Evolutionary conservation across 768 basidiomycete genomes (phyloP), one percentile per base, ranked within the genome.

Genomic region (Saitozyma podzolica): DNA sequence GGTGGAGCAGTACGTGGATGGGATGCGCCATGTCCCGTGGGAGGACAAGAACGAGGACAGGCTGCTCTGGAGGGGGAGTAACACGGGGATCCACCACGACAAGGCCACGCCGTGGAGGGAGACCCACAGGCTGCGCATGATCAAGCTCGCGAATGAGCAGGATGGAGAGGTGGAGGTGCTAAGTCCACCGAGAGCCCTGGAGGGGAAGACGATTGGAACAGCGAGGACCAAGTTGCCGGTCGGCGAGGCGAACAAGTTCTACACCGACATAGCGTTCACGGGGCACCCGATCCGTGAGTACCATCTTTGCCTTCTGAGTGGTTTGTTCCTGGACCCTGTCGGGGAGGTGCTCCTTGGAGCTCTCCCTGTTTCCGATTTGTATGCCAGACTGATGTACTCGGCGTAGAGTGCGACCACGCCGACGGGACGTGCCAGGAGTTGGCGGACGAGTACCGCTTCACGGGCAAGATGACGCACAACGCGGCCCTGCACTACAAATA

Each of bases 41-140:
- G 65, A 63, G 11, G 63, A 74, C 42, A 74, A 73, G 54, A 64
- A 59, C 20, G 51, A 67, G 16, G 55, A 65, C 41, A 62, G 54
- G 40, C 51, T 78, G 17, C 54, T 79, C 19, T 80, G 79, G 79
- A 52, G 77, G 56, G 78, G 76, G 8, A 66, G 66, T 39, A 78
- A 79, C 50, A 78, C 78, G 6, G 76, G 79, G 40, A 63, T 63
- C 3, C 54, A 64, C 10, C 65, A 69, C 59, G 50, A 67, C 13
- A 48, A 39, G 2, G 40, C 58, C 1, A 73, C 64, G 8, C 64
- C 69, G 17, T 77, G 77, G 79, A 54, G 71, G n/a, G 56, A 48
- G 0, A 68, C 68, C 29, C 77, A 80, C 53, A 64, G 76, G 11
- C 64, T 73, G n/a, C 65, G 79, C 39, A 56, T 78, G 40, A 50